A percentile compares a stretch with the other conserved stretches of the same genome.
Conservation (phyloP, 352 stramenopile species). For the Phytophthora pistaciae region DNA sequence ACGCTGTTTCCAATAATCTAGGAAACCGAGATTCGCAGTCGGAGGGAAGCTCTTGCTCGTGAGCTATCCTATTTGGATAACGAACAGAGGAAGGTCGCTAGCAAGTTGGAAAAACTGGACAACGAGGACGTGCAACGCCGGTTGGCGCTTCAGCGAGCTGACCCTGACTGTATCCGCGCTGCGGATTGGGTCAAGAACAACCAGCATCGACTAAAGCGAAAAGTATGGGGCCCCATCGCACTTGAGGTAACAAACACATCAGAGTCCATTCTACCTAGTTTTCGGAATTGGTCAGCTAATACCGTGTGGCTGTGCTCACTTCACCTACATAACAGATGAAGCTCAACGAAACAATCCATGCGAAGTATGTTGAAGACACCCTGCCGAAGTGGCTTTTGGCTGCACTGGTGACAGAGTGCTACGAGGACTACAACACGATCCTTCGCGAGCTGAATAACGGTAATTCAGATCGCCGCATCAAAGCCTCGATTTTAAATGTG, state of each 20-base stretch:
- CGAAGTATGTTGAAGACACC: constrained; percentile 88
- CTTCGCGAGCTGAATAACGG: constrained; percentile 71
- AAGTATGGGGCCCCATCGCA: constrained; percentile 85
- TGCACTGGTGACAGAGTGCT: constrained; percentile 79
- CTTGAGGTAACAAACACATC: constrained; percentile 56
- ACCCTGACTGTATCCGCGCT: constrained; percentile 78
- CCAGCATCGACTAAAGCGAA: constrained; percentile 67
- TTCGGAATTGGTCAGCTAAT: background rate
- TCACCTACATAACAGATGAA: constrained; percentile 57
- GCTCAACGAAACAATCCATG: constrained; percentile 79
- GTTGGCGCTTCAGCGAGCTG: constrained; percentile 58
- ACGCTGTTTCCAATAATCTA: constrained; percentile 21
- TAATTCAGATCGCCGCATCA: constrained; percentile 52
- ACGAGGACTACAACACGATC: constrained; percentile 86
- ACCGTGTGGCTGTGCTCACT: background rate
- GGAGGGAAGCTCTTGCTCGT: constrained; percentile 61
- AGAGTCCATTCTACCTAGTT: background rate
- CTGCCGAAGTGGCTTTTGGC: constrained; percentile 84
- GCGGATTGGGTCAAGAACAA: constrained; percentile 85
- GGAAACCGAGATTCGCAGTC: constrained; percentile 78
- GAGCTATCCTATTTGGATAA: constrained; percentile 60
- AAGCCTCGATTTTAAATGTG: constrained; percentile 76
- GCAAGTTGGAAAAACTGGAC: constrained; percentile 72
- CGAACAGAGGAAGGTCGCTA: constrained; percentile 56
- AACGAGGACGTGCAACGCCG: constrained; percentile 83